These are phyloP conservation scores for Ophiostoma perfectum DNA, from an alignment of 2,329 filamentous ascomycete species.

Conservation along the genomic window DNA sequence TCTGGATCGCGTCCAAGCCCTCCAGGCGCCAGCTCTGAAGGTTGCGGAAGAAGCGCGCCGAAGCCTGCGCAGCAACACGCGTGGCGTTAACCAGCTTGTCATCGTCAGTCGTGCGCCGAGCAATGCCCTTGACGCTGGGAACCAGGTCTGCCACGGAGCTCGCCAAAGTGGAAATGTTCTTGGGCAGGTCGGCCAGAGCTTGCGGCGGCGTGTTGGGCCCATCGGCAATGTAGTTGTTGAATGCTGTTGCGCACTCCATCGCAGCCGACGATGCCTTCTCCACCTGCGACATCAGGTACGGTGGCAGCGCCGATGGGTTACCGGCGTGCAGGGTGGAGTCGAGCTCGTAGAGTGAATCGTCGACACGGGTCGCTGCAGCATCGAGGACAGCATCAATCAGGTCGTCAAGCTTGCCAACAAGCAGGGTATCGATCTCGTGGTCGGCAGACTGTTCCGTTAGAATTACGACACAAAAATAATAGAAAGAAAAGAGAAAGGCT, in stretches of 20 bases:
- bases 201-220: conserved; percentile 72
- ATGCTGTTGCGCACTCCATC: conserved; percentile 95
- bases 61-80: conserved; percentile 76
- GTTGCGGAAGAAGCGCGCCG: conserved; percentile 90
- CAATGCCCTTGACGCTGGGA: conserved; percentile 93
- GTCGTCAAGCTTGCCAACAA: conserved; percentile 89
- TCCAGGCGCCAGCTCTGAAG: conserved; percentile 92
- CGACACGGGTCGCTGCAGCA: conserved; percentile 84
- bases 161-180: conserved; percentile 83
- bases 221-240: conserved; percentile 98
- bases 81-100: conserved; percentile 85
- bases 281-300: conserved; percentile 92
- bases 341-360: conserved; percentile 93
- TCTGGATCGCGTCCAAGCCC: conserved; percentile 81
- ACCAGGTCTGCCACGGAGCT: conserved; percentile 89
- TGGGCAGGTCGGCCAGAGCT: conserved; percentile 65
- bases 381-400: conserved; percentile 96
- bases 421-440: conserved; percentile 82
- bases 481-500: too few species aligned
- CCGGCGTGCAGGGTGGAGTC: conserved; percentile 98
- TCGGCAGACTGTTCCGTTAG: conserved; percentile 58
- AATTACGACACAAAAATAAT: too few species aligned
- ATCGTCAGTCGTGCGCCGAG: conserved; percentile 87
- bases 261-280: conserved; percentile 93
- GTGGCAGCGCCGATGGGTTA: conserved; percentile 93